Base-by-base conservation (phyloP, 2,329 filamentous ascomycete species). In the Xylaria sp. region DNA sequence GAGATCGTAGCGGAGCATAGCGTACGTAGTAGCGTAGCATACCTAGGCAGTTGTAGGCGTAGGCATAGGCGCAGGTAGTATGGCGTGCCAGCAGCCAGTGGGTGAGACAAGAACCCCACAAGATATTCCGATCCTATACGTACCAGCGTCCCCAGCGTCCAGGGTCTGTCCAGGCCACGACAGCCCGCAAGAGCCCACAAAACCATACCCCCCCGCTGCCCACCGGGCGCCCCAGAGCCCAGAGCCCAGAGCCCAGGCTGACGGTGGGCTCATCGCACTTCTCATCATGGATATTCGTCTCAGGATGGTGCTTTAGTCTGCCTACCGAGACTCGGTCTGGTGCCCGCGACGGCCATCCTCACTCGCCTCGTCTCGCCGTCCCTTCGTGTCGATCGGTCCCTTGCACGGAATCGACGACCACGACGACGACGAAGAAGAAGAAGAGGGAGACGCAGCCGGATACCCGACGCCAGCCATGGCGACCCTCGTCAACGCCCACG, bases 401-500 rank as follows among this genome's bases (percentile, higher is more conserved):
- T n/a, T n/a, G n/a, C n/a, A n/a, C n/a, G n/a, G 38, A 40, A 7
- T 13, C 7, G n/a, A 58, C 21, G 27, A 23, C 29, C 41, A 33
- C 40, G 27, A 57, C 25, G 38, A 31, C 23, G 6, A 10, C 11
- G 48, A 52, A 17, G 29, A 35, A 17, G 29, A 35, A 35, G 46
- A 29, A n/a, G 13, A 37, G 11, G 9, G n/a, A 4, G 17, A 25
- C 41, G 52, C 54, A 19, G 49, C 49, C 35, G 47, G 31, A 40
- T 40, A 60, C 38, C 19, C 54, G 19, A 19, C 51, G 27, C 31
- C 55, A 31, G 77, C 71, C 65, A 84, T 84, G 82, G 77, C 80
- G 67, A 78, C 79, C 59, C 73, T 79, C 69, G 74, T 78, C 69
- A 80, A 80, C 69, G 72, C 72, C 61, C 47, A 60, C 49, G 65